Evolutionary conservation across 768 basidiomycete species (phyloP), one percentile per base, ranked within the genome.

Genomic region (Boletus speciosus): DNA sequence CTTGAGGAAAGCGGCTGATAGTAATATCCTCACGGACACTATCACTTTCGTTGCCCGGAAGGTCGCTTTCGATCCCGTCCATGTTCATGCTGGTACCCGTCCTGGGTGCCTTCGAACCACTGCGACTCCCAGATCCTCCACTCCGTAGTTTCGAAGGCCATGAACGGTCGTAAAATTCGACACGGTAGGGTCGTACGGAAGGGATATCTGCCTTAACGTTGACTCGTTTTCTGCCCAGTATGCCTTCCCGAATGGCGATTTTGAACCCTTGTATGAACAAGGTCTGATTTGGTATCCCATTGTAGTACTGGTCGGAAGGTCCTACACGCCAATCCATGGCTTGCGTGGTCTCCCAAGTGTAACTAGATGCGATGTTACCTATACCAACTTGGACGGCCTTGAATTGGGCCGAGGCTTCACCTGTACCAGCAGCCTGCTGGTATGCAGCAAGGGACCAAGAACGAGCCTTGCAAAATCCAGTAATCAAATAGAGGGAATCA

Each of bases 381-480:
- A 23, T 11, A 21, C 56, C 51, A 9, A 63, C 54, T 34, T 46
- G 45, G 5, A 44, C 38, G 8, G 60, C 62, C 25, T 37, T 64
- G 47, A 64, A 55, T 8, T 51, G 51, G 3, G 57, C 56, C 1
- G 40, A 52, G 3, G 57, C 25, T 15, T 48, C 32, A 8, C 48
- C 25, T 2, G 25, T 12, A 11, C 44, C 32, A 10, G 27, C 27
- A 10, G 23, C 32, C 6, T 44, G 47, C 5, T 45, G 51, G 29
- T 59, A 62, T 21, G 58, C 47, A 9, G 68, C 69, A 31, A 68
- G 60, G 21, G 66, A 68, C 69, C 70, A 73, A 6, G 65, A 61
- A 35, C 35, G 45, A 21, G 49, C 41, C 31, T 50, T 60, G 32
- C 49, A 50, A 40, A 50, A 48, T 1, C 52, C 59, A 6, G 36